Evolutionary conservation across 345 rosid genomes (phyloP).

Genomic region (Hirschfeldia incana): DNA sequence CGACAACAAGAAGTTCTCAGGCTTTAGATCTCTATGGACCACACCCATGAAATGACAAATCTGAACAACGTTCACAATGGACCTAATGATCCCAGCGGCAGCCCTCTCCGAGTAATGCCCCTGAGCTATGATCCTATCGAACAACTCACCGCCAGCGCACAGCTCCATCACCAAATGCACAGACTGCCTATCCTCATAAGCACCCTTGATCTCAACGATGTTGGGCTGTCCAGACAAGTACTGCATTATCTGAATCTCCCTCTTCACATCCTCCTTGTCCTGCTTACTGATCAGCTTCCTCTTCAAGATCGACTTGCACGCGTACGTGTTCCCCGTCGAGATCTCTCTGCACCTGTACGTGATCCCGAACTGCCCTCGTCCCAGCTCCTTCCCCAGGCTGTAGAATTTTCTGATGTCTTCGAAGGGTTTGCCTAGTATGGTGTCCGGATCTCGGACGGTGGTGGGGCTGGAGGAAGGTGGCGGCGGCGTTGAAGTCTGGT

Average conservation of each 20-base stretch:
- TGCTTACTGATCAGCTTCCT: slow-evolving; percentile 63
- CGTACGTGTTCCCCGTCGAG: slow-evolving; percentile 57
- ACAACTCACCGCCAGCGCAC: slow-evolving; percentile 91
- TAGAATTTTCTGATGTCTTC: slow-evolving; percentile 62
- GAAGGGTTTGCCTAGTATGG: slow-evolving; percentile 66
- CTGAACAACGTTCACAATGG: slow-evolving; percentile 73
- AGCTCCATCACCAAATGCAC: slow-evolving; percentile 88
- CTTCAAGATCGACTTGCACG: slow-evolving; percentile 81
- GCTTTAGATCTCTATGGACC: slow-evolving; percentile 86
- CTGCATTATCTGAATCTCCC: slow-evolving; percentile 85
- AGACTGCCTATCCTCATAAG: slow-evolving; percentile 70
- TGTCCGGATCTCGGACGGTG: slow-evolving; percentile 37
- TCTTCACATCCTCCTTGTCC: slow-evolving; percentile 71
- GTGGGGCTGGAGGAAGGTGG: slow-evolving; percentile 9
- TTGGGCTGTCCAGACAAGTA: slow-evolving; percentile 79
- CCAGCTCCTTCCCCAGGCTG: slow-evolving; percentile 71
- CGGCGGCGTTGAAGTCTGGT: slow-evolving; percentile 17
- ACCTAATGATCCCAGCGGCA: slow-evolving; percentile 64
- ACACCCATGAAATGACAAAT: slow-evolving; percentile 92
- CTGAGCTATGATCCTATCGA: slow-evolving; percentile 72
- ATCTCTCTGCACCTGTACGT: slow-evolving; percentile 74
- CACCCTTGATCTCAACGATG: slow-evolving; percentile 76
- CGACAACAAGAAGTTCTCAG: slow-evolving; percentile 83
- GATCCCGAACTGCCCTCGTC: slow-evolving; percentile 87
- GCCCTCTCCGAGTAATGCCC: slow-evolving; percentile 83